These are phyloP conservation scores for Nitzschia sp. DNA, from an alignment of 108 stramenopile genomes.

Conservation along the genomic window DNA sequence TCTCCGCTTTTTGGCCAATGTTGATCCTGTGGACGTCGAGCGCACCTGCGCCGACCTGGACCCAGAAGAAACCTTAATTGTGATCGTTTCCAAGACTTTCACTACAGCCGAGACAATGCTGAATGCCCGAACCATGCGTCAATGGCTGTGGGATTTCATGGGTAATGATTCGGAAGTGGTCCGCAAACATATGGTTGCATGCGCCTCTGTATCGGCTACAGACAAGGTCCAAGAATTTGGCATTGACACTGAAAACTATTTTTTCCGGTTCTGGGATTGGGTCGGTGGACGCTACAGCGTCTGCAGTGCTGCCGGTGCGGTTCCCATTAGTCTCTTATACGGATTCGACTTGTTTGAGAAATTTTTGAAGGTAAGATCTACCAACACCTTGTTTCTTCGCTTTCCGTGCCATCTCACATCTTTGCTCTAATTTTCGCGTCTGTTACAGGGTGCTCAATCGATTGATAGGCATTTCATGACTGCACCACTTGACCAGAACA, in stretches of 20 bases:
- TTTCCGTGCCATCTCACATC: not conserved
- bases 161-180: constrained; percentile 90
- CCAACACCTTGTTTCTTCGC: not conserved
- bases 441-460: constrained; percentile 88
- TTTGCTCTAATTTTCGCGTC: not conserved
- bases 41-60: constrained; percentile 92
- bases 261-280: constrained; percentile 97
- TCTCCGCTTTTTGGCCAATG: constrained; percentile 96
- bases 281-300: constrained; percentile 96
- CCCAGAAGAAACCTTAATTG: constrained; percentile 90
- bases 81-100: constrained; percentile 99
- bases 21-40: constrained; percentile 98
- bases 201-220: constrained; percentile 70
- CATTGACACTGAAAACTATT: constrained; percentile 84
- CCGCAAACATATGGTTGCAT: constrained; percentile 96
- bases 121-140: constrained; percentile 95
- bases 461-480: constrained; percentile 96
- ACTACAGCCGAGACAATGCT: constrained; percentile 99
- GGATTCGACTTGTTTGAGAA: constrained; percentile 93
- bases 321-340: constrained; percentile 92
- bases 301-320: constrained; percentile 91
- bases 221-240: constrained; percentile 88
- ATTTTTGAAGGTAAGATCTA: constrained; percentile 77
- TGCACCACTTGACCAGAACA: constrained; percentile 91
- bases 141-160: constrained; percentile 98